phyloP scores from a whole-genome alignment of 148 eudicot species.

The Nepenthes gracilis region DNA sequence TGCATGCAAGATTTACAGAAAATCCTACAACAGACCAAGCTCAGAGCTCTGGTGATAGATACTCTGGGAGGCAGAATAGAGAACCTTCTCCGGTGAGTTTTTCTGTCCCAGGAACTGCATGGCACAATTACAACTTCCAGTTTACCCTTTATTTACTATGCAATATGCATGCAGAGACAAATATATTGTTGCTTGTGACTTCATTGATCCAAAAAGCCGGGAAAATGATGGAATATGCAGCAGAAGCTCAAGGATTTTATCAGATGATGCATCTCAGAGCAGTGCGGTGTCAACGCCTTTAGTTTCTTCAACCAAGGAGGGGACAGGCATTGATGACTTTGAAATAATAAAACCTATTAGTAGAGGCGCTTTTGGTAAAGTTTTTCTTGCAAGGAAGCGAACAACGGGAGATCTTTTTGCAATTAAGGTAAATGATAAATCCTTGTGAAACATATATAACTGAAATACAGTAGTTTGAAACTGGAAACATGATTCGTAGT shows the following conservation, averaged over 20 bases:
- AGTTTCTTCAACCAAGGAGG: conserved; percentile 36
- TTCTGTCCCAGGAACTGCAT: neutral
- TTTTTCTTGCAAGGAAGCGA: conserved; percentile 61
- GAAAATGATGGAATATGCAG: conserved; percentile 13
- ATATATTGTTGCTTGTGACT: conserved; percentile 34
- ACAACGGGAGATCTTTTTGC: conserved; percentile 71
- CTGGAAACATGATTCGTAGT: neutral
- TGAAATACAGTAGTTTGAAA: neutral
- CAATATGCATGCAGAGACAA: conserved; percentile 39
- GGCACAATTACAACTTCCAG: neutral
- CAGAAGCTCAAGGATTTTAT: conserved; percentile 5
- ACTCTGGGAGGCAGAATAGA: conserved; percentile 56
- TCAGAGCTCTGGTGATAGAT: conserved; percentile 47
- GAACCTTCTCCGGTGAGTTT: conserved; percentile 34
- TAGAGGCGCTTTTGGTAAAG: conserved; percentile 66
- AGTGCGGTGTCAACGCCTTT: conserved; percentile 42
- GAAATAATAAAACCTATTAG: conserved; percentile 69
- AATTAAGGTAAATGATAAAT: conserved; percentile 35
- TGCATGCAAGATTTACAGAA: conserved; percentile 48
- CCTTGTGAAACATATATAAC: neutral
- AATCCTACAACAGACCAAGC: conserved; percentile 33
- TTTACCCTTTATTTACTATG: neutral
- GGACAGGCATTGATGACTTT: conserved; percentile 65
- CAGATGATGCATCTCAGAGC: conserved; percentile 44
- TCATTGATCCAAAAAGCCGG: conserved; percentile 17